phyloP scores from a whole-genome alignment of 495 filamentous ascomycete genomes.

The Aspergillus nanangensis region DNA sequence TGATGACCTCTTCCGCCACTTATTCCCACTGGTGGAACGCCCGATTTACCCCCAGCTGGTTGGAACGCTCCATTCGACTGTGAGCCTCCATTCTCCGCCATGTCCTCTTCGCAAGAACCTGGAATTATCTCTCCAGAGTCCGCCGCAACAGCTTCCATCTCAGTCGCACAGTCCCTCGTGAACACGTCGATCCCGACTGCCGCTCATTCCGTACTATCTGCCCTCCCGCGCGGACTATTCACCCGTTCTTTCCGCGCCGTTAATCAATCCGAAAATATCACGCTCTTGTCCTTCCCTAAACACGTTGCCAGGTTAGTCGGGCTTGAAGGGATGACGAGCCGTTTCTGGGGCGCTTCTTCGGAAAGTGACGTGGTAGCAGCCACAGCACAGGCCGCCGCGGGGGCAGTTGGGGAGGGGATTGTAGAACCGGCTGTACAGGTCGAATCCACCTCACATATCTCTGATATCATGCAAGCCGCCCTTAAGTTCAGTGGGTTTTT shows the following conservation, averaged over 20 bases:
- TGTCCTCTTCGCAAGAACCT: constrained; percentile 11
- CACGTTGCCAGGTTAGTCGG: constrained; percentile 29
- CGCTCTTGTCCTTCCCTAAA: constrained; percentile 33
- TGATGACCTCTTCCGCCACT: neutral
- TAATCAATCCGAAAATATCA: constrained; percentile 32
- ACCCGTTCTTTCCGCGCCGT: constrained; percentile 33
- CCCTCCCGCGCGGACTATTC: constrained; percentile 29
- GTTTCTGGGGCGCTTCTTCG: constrained; percentile 23
- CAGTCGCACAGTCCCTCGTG: constrained; percentile 8
- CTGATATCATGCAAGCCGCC: constrained; percentile 35
- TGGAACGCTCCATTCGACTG: neutral
- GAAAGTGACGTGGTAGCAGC: constrained; percentile 22
- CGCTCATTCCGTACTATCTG: constrained; percentile 22
- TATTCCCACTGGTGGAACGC: neutral
- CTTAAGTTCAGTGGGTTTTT: constrained; percentile 80
- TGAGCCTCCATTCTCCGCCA: neutral
- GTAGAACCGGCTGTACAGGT: constrained; percentile 24
- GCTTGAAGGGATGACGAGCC: constrained; percentile 19
- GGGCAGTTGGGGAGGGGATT: constrained; percentile 22
- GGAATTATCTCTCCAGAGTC: neutral
- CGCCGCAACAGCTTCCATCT: constrained; percentile 6
- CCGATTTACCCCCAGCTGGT: neutral
- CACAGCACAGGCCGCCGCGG: constrained; percentile 26
- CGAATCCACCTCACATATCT: constrained; percentile 25
- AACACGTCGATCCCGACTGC: constrained; percentile 20